These are phyloP conservation scores for Candida dajiaensis DNA, from an alignment of 805 yeast species.

Conservation along the genomic window DNA sequence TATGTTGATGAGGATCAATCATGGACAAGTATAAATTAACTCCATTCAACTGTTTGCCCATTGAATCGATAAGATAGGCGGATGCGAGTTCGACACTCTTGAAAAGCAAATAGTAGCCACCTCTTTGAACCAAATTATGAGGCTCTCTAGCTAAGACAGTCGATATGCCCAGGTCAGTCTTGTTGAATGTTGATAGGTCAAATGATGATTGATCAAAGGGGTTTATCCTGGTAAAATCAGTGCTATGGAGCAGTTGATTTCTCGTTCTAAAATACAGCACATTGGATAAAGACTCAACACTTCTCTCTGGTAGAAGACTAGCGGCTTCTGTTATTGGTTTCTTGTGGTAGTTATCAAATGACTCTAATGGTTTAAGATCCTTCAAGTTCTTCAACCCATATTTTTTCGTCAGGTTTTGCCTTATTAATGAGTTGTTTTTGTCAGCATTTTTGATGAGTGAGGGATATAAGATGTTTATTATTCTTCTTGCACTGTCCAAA, in stretches of 20 bases:
- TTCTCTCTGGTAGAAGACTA: conserved; percentile 1
- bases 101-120: conserved; percentile 51
- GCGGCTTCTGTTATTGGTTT: conserved; percentile 8
- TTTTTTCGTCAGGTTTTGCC: conserved; percentile 14
- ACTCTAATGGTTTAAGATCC: not conserved
- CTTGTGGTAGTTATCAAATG: not conserved
- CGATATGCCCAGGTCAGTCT: conserved; percentile 25
- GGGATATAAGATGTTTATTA: conserved; percentile 32
- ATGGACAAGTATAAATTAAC: conserved; percentile 39
- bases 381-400: not conserved
- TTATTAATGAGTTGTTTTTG: not conserved
- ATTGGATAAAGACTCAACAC: conserved; percentile 19
- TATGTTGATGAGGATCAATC: conserved; percentile 25
- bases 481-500: conserved; percentile 11
- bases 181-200: conserved; percentile 23
- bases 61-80: conserved; percentile 44
- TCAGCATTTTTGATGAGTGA: conserved; percentile 29
- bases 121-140: conserved; percentile 35
- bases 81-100: conserved; percentile 41
- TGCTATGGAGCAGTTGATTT: conserved; percentile 30
- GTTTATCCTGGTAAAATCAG: conserved; percentile 36
- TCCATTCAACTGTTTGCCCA: conserved; percentile 46
- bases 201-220: conserved; percentile 24
- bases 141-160: conserved; percentile 47
- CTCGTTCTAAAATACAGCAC: conserved; percentile 34